A percentile compares a stretch with the other conserved stretches of the same genome.
These are phyloP conservation scores for Stemphylium vesicarium DNA, from an alignment of 2,329 filamentous ascomycete genomes.

Conservation along the genomic window DNA sequence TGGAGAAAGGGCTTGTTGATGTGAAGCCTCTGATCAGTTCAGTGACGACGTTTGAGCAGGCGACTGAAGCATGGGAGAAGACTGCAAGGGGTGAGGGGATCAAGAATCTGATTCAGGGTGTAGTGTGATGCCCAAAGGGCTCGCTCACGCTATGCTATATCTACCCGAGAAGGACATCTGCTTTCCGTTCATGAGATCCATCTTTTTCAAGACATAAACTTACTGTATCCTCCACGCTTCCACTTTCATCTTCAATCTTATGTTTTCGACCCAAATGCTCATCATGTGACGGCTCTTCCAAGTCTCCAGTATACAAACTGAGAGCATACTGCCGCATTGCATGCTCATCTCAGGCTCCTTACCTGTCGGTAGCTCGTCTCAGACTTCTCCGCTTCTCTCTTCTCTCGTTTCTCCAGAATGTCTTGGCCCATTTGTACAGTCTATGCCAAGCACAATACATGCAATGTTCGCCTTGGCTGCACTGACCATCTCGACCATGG, in stretches of 20 bases:
- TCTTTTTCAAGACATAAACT: too few species aligned
- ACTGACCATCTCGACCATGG: not conserved
- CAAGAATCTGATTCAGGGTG: conserved; percentile 44
- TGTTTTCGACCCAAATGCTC: too few species aligned
- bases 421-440: too few species aligned
- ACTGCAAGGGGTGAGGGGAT: conserved; percentile 41
- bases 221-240: too few species aligned
- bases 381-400: too few species aligned
- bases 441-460: not conserved
- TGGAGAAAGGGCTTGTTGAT: conserved; percentile 29
- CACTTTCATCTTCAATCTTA: too few species aligned
- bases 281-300: too few species aligned
- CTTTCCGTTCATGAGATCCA: not conserved
- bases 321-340: too few species aligned
- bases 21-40: conserved; percentile 41
- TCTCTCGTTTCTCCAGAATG: too few species aligned
- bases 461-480: not conserved
- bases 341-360: too few species aligned
- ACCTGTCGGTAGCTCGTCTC: too few species aligned
- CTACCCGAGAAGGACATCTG: not conserved
- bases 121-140: conserved; percentile 20
- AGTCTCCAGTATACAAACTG: too few species aligned
- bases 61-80: conserved; percentile 41
- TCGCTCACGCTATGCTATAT: not conserved
- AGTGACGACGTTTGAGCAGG: conserved; percentile 36